These are phyloP conservation scores for Phialemoniopsis sp. DNA, from an alignment of 2,329 filamentous ascomycete genomes.

Conservation along the genomic window DNA sequence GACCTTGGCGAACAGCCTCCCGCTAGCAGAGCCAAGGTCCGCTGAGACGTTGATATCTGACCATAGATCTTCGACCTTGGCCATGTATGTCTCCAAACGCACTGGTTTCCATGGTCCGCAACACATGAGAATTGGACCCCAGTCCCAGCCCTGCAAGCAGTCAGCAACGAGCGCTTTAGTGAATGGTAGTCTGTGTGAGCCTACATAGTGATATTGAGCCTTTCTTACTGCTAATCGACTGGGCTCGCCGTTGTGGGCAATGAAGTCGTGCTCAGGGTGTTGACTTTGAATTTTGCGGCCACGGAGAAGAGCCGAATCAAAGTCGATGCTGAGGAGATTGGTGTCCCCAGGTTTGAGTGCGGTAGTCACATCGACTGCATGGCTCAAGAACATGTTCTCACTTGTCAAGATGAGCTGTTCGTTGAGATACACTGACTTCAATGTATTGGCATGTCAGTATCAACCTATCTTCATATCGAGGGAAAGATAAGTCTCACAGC, in stretches of 20 bases:
- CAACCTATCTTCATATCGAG: too few species aligned
- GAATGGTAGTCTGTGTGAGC: not conserved
- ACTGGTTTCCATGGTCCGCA: conserved; percentile 65
- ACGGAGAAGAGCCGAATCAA: conserved; percentile 39
- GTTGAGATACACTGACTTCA: conserved; percentile 54
- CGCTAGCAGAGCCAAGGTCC: conserved; percentile 30
- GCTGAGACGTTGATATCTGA: conserved; percentile 26
- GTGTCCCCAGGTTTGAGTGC: conserved; percentile 19
- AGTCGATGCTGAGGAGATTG: conserved; percentile 51
- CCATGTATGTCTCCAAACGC: conserved; percentile 58
- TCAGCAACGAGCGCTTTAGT: conserved; percentile 1
- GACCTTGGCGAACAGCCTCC: conserved; percentile 30
- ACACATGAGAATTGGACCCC: conserved; percentile 61
- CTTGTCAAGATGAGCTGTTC: conserved; percentile 45
- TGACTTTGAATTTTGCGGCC: not conserved
- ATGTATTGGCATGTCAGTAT: too few species aligned
- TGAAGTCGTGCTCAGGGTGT: conserved; percentile 6
- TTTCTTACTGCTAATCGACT: conserved; percentile 43
- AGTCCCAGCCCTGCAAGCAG: conserved; percentile 56
- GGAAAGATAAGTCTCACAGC: conserved; percentile 25
- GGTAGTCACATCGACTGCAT: conserved; percentile 48
- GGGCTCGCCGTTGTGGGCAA: conserved; percentile 7
- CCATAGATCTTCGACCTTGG: conserved; percentile 55
- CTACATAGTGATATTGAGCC: conserved; percentile 58
- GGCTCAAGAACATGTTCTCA: conserved; percentile 60